Evolutionary conservation across 2,329 filamentous ascomycete species (phyloP).

Genomic region (Stromatinia cepivora): DNA sequence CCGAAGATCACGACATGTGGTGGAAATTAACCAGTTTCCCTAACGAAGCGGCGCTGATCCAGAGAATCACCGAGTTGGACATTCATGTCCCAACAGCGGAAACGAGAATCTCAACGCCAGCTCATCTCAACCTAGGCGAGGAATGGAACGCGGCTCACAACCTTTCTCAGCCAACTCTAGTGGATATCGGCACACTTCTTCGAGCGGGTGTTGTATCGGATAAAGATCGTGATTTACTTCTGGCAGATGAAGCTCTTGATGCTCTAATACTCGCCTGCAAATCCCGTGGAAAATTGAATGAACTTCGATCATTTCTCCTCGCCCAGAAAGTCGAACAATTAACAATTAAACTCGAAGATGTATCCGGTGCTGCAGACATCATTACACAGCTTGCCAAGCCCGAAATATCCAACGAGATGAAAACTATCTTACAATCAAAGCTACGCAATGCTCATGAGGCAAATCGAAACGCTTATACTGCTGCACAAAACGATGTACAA

Average conservation of each 20-base stretch:
- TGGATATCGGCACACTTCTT: background rate
- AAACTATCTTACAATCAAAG: background rate
- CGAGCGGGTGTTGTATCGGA: background rate
- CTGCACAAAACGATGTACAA: background rate
- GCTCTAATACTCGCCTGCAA: slow-evolving; percentile 6
- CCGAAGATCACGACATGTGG: background rate
- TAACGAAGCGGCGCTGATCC: background rate
- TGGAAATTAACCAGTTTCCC: background rate
- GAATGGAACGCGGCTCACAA: background rate
- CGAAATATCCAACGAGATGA: background rate
- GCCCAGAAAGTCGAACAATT: background rate
- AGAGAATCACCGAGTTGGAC: background rate
- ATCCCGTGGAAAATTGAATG: background rate
- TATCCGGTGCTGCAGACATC: background rate
- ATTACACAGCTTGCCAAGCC: background rate
- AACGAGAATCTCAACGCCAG: background rate
- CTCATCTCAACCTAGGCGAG: background rate
- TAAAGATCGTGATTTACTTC: background rate
- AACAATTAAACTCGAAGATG: background rate
- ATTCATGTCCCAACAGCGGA: background rate
- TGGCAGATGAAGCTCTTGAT: background rate
- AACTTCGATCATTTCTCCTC: background rate
- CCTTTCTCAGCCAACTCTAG: background rate
- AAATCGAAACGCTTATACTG: background rate
- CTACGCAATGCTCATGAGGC: background rate